Evolutionary conservation across 352 stramenopile species (phyloP).

Genomic region (Globisporangium yorkense): DNA sequence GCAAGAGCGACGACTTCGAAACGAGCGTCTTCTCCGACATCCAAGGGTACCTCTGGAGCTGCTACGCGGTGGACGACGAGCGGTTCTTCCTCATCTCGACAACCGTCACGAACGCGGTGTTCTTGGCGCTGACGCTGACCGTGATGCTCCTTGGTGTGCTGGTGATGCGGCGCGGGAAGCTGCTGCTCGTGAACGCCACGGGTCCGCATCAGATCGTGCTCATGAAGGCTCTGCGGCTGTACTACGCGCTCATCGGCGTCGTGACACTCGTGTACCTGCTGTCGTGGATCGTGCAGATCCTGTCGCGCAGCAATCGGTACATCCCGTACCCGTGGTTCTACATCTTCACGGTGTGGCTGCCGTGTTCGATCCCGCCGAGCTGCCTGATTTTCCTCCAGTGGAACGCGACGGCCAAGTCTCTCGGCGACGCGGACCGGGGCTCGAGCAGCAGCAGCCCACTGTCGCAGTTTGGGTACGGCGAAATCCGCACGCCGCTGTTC

Average conservation of each 20-base stretch:
- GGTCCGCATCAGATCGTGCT: conserved; percentile 70
- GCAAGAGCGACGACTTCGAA: conserved; percentile 49
- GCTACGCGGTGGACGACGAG: conserved; percentile 65
- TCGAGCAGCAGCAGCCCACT: conserved; percentile 31
- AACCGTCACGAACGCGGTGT: conserved; percentile 74
- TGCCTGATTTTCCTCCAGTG: conserved; percentile 87
- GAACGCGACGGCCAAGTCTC: conserved; percentile 81
- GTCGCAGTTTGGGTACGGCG: conserved; percentile 57
- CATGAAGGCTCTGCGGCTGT: conserved; percentile 80
- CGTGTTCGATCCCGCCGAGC: conserved; percentile 78
- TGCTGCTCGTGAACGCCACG: conserved; percentile 64
- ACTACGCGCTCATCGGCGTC: conserved; percentile 82
- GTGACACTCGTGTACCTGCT: conserved; percentile 83
- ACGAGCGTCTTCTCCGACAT: conserved; percentile 83
- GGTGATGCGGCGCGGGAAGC: conserved; percentile 79
- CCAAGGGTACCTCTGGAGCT: conserved; percentile 77
- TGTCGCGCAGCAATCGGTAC: conserved; percentile 43
- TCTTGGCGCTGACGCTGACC: conserved; percentile 65
- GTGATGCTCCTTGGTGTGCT: conserved; percentile 82
- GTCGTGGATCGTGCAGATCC: conserved; percentile 79
- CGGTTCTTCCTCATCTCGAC: conserved; percentile 78
- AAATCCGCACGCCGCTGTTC: conserved; percentile 77
- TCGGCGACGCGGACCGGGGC: conserved; percentile 46
- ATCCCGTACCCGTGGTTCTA: conserved; percentile 88
- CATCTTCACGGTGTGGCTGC: conserved; percentile 85